Base-by-base conservation (phyloP, 257 asterid species). In the Solanum lignicaule region DNA sequence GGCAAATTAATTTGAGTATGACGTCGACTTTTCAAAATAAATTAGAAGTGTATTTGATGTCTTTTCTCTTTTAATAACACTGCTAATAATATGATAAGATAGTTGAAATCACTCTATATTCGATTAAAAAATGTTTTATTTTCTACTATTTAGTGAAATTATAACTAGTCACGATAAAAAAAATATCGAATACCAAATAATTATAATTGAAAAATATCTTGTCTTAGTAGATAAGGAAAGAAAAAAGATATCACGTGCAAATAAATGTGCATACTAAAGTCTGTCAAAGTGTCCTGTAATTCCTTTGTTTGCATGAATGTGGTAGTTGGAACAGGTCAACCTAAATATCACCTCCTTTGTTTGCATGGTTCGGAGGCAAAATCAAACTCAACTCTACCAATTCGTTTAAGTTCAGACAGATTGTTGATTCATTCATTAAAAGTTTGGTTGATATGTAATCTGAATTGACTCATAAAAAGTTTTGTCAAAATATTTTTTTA, bases 371-470 rank as follows among this genome's bases (percentile, higher is more conserved):
- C 65, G 5, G 65, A 55, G n/a, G 65, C 10, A 55, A 55, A 55
- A 55, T 55, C 11, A 55, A 55, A 55, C n/a, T 1, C 65, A 18
- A 6, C 31, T 29, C 31, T 29, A 29, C 31, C 21, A 0, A 1
- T 0, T 55, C 5, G 23, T 55, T 6, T 55, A 18, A 18, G 23
- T 55, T 18, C 0, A 0, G 3, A 0, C 2, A 2, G 0, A 55
- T 55, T 55, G 18, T 55, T 18, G 1, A 55, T 55, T 1, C 4
- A 7, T 55, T 18, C 2, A 55, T 55, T 55, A 55, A 55, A 48
- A 55, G n/a, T 55, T 55, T 3, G 7, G 0, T 52, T 52, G n/a
- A 52, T 5, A 55, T 2, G 8, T 55, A 55, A 55, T 55, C 11
- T 55, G 2, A 55, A 7, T 18, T 18, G n/a, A 55, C 4, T 55